Conservation (phyloP, 23 red algal genomes). For the Gracilaria caudata region DNA sequence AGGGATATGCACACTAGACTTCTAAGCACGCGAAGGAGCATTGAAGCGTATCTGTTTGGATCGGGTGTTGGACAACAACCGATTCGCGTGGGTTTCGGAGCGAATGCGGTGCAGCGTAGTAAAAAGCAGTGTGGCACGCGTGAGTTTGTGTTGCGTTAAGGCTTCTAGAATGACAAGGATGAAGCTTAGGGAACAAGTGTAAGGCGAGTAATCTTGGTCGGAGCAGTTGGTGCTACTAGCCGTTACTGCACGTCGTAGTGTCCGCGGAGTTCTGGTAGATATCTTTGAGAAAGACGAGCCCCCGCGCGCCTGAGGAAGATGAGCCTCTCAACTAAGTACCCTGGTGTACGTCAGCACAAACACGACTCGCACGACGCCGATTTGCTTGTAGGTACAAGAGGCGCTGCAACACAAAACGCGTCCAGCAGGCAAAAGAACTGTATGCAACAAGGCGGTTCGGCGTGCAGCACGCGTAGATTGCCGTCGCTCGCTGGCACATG, state of each 20-base stretch:
- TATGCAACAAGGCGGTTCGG: background rate
- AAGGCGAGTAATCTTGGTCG: constrained; percentile 15
- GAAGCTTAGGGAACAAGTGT: constrained; percentile 37
- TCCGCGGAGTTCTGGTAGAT: constrained; percentile 11
- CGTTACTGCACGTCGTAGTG: constrained; percentile 25
- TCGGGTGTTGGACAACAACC: constrained; percentile 46
- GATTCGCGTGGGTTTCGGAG: constrained; percentile 8
- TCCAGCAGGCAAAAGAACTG: too few species aligned
- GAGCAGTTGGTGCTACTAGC: constrained; percentile 19
- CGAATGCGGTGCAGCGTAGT: constrained; percentile 19
- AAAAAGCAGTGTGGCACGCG: background rate
- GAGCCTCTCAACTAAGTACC: constrained; percentile 11
- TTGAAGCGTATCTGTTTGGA: constrained; percentile 44
- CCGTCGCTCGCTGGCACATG: too few species aligned
- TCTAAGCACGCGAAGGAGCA: constrained; percentile 38
- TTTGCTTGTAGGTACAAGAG: too few species aligned
- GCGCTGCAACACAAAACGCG: too few species aligned
- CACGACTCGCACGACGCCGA: background rate
- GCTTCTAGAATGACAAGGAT: constrained; percentile 32
- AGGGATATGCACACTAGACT: constrained; percentile 17
- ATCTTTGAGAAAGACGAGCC: constrained; percentile 9
- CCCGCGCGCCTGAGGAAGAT: background rate
- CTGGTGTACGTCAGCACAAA: background rate
- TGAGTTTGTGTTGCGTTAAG: constrained; percentile 18
- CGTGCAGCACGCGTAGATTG: too few species aligned